Base-by-base conservation (phyloP, 2,329 filamentous ascomycete species). In the Cucurbitaria berberidis region DNA sequence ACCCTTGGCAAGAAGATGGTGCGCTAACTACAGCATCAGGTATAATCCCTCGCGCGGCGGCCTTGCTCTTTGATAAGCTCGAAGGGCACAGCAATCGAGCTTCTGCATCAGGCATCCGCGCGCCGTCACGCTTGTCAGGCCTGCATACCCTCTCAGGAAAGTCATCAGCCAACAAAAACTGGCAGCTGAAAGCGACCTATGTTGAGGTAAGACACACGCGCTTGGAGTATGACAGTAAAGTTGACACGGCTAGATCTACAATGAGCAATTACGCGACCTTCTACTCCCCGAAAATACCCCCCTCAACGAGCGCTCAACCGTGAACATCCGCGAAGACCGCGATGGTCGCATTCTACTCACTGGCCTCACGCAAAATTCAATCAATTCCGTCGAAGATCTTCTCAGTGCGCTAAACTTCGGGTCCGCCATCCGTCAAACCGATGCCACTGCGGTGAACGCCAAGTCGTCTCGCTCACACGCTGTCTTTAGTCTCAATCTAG, bases 381-480 rank as follows among this genome's bases (percentile, higher is more conserved):
- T 99, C 68, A 93, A 93, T 69, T 96, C 90, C 0, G 89, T 93
- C 8, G 93, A 98, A 5, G 95, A 99, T 73, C 80, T 99, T 43
- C 85, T 98, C 75, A 88, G 87, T 56, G 93, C 92, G 6, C 82
- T 99, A 50, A 95, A 93, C 73, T 93, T 96, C 69, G 95, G 95
- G 18, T 99, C 95, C 0, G 86, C 89, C 21, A 96, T 99, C 70
- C 89, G 95, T 55, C 95, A 99, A 73, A 99, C 95, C 0, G 95
- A 99, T 77, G 89, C 95, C 21, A 99, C 95, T 2, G 95, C 93
- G 3, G 95, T 98, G 70, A 99, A 99, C 72, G 95, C 93, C 38
- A 93, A 96, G 72, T 99, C 95, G 0, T 99, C 95, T 10, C 91
- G 95, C 60, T 99, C 95, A 1, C 95, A 99, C 74, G 95, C 95